Evolutionary conservation across 495 filamentous ascomycete genomes (phyloP).

Genomic region (Talaromyces wortmannii): DNA sequence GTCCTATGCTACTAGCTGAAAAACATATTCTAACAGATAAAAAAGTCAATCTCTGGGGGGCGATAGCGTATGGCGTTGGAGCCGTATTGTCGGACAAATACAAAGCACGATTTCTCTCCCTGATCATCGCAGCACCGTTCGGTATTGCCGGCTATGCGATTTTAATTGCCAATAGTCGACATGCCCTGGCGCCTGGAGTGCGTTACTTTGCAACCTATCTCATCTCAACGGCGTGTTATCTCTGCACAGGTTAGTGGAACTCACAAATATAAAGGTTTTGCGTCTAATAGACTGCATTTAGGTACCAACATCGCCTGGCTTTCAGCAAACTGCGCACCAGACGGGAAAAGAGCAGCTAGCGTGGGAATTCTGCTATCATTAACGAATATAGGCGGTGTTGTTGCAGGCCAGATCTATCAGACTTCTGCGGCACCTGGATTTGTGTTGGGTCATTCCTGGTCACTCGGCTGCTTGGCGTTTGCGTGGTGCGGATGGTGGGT

Average conservation of each 20-base stretch:
- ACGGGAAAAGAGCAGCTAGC: slow-evolving; percentile 35
- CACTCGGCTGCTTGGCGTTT: background rate
- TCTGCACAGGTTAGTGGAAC: background rate
- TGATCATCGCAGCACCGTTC: background rate
- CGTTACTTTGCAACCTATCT: slow-evolving; percentile 7
- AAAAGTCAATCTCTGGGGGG: slow-evolving; percentile 6
- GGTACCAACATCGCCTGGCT: slow-evolving; percentile 4
- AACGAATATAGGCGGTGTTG: slow-evolving; percentile 32
- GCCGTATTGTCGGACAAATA: background rate
- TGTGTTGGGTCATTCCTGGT: background rate
- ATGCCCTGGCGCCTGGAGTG: background rate
- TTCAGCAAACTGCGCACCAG: slow-evolving; percentile 16
- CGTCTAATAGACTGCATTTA: no score
- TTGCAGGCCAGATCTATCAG: slow-evolving; percentile 6
- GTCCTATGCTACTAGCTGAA: background rate
- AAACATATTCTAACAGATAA: background rate
- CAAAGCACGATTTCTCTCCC: background rate
- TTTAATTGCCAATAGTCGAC: background rate
- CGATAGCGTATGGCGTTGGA: slow-evolving; percentile 4
- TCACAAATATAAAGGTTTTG: no score
- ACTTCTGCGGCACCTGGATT: background rate
- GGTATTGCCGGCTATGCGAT: slow-evolving; percentile 5
- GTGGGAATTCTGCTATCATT: slow-evolving; percentile 29
- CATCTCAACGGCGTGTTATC: slow-evolving; percentile 2
- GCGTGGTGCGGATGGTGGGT: background rate